phyloP scores from a whole-genome alignment of 2,329 filamentous ascomycete genomes.

The Phaeomoniella chlamydospora region DNA sequence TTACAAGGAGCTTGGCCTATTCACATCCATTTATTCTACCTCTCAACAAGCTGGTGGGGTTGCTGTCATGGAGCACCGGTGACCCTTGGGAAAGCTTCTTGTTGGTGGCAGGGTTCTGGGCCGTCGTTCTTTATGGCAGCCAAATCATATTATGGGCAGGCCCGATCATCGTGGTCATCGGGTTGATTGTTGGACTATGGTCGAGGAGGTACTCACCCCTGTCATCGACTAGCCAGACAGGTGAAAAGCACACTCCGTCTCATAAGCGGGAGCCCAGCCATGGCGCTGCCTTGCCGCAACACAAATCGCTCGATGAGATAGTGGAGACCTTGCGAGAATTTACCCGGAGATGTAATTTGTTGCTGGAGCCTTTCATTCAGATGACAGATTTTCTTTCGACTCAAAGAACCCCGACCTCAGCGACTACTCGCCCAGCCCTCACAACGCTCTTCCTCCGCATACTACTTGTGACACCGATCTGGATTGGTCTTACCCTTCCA shows the following conservation, averaged over 20 bases:
- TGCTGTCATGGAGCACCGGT: slow-evolving; percentile 85
- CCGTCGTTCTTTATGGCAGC: slow-evolving; percentile 71
- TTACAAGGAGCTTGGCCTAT: slow-evolving; percentile 87
- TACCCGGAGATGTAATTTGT: slow-evolving; percentile 78
- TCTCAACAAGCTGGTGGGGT: slow-evolving; percentile 68
- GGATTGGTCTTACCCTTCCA: slow-evolving; percentile 69
- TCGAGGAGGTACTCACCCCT: slow-evolving; percentile 76
- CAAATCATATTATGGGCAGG: slow-evolving; percentile 66
- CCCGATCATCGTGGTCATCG: slow-evolving; percentile 65
- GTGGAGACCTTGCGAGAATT: slow-evolving; percentile 85
- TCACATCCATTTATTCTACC: slow-evolving; percentile 89
- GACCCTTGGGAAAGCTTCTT: slow-evolving; percentile 97
- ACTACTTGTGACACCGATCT: slow-evolving; percentile 73
- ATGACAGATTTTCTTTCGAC: slow-evolving; percentile 90
- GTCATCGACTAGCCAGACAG: slow-evolving; percentile 68
- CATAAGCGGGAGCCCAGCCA: slow-evolving; percentile 41
- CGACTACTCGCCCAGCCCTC: slow-evolving; percentile 77
- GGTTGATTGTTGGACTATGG: slow-evolving; percentile 85
- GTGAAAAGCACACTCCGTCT: slow-evolving; percentile 38
- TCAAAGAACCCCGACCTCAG: slow-evolving; percentile 76
- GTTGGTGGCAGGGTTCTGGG: slow-evolving; percentile 75
- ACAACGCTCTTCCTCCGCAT: slow-evolving; percentile 84
- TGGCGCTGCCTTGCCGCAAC: slow-evolving; percentile 54
- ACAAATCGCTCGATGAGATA: slow-evolving; percentile 94
- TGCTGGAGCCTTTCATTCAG: slow-evolving; percentile 76